Base-by-base conservation (phyloP, 2,329 filamentous ascomycete genomes). In the Arachnopeziza araneosa region DNA sequence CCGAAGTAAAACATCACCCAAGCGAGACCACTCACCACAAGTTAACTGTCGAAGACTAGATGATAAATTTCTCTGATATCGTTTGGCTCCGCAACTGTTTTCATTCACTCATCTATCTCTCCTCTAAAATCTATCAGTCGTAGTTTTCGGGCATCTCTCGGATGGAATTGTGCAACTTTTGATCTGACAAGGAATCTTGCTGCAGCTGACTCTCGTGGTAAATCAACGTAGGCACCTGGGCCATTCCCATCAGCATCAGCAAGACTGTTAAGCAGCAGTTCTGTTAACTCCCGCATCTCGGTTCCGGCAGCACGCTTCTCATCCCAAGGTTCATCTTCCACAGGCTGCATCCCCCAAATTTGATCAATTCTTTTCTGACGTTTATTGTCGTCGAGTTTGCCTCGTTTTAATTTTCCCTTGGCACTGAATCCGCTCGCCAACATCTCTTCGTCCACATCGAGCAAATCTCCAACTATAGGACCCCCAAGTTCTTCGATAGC, bases 401-500 rank as follows among this genome's bases (percentile, higher is more conserved):
- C 59, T 66, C 79, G 82, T 66, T 80, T 84, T 22, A 76, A 75
- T 63, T 82, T 84, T 14, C 84, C 84, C 60, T 84, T 81, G 0
- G 81, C 74, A 65, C 78, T 86, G 71, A 87, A 87, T 1, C 83
- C 84, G 9, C 79, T 81, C 5, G 78, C 80, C 6, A 87, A 74
- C 64, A 82, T 82, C 52, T 88, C 81, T 9, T 81, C 67, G 77
- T 86, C 75, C 76, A 89, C 69, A 72, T 89, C 84, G 69, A 88
- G 79, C 67, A 87, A 78, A 65, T 91, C 88, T 2, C 91, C 90
- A 0, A 93, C 90, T 12, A 92, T 87, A 0, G 91, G 91, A 0
- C 91, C 91, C 8, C 91, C 91, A 1, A 93, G 79, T 69, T 92
- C 89, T 75, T 96, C 91, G 0, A 90, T 89, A 7, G 90, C 91